A percentile compares a stretch with the other conserved stretches of the same genome.
phyloP scores from a whole-genome alignment of 2,329 filamentous ascomycete genomes.

The Colletotrichum cuscutae region DNA sequence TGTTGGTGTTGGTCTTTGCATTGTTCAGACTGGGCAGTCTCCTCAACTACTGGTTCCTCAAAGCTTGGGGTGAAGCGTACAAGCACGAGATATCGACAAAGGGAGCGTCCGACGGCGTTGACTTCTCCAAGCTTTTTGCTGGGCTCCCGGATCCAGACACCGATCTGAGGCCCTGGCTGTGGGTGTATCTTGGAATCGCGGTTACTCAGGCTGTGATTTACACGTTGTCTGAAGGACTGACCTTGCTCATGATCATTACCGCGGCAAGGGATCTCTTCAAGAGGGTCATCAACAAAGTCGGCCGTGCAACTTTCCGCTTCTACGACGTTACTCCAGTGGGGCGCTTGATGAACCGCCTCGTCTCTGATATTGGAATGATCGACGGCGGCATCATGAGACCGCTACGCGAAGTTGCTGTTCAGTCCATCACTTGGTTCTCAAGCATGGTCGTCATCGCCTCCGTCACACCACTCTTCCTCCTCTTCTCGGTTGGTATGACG shows the following conservation, averaged over 20 bases:
- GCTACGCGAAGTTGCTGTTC: constrained; percentile 77
- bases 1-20: constrained; percentile 71
- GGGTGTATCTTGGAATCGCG: constrained; percentile 75
- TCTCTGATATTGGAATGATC: constrained; percentile 88
- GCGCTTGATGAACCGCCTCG: constrained; percentile 90
- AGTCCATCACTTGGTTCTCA: constrained; percentile 76
- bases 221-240: constrained; percentile 70
- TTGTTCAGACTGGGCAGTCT: constrained; percentile 73
- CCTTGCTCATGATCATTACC: constrained; percentile 82
- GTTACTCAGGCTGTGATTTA: constrained; percentile 68
- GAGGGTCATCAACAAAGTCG: constrained; percentile 77
- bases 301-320: constrained; percentile 85
- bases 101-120: constrained; percentile 23
- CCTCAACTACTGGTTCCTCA: constrained; percentile 81
- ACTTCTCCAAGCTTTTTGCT: constrained; percentile 50
- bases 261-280: constrained; percentile 82
- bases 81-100: not conserved
- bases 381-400: constrained; percentile 86
- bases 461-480: constrained; percentile 80
- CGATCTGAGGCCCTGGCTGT: constrained; percentile 79
- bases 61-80: constrained; percentile 87
- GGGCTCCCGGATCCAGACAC: constrained; percentile 73
- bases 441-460: constrained; percentile 82
- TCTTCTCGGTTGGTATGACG: constrained; percentile 76
- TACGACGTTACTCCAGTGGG: constrained; percentile 92